Base-by-base conservation (phyloP, 1,284 basidiomycete species). In the Bondarzewia mesenterica region DNA sequence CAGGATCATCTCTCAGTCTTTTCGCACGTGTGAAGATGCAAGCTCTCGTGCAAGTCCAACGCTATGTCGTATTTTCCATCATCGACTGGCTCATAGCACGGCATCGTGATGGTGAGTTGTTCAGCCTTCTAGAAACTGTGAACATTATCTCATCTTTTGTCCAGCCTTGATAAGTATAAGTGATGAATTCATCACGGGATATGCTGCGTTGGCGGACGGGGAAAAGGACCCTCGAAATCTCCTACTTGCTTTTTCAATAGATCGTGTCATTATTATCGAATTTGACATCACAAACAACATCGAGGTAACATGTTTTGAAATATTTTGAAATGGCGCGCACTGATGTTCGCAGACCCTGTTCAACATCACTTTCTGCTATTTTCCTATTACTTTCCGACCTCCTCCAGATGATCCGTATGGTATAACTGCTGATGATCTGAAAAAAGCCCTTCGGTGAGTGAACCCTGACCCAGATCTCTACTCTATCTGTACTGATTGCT, bases 191-290 rank as follows among this genome's bases (percentile, higher is more conserved):
- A 57, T 98, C 23, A 66, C 72, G 15, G 82, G 84, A 36, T 99
- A 97, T 64, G 76, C 87, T 44, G 67, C 65, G 48, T 68, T 98
- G 23, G 93, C 85, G 1, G 87, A 95, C 50, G 94, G 94, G 21
- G 96, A 99, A 67, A 99, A 99, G 62, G 96, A 99, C 64, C 96
- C 96, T 21, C 77, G 96, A 23, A 99, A 99, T 66, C 74, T 99
- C 6, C 75, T 97, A 55, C 64, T 95, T 7, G 86, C 90, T 4
- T 99, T 99, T 64, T 83, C 87, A 12, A 89, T 99, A 50, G 86
- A 82, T 50, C 77, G 82, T 18, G 86, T 93, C 3, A 76, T 99
- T 22, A 66, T 95, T 6, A 79, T 91, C 32, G 93, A 97, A 57
- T 98, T 98, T 60, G 83, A 95, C 53, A 78, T 91, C 49, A 66